Conservation (phyloP, 495 filamentous ascomycete genomes). For the Extremus antarcticus region DNA sequence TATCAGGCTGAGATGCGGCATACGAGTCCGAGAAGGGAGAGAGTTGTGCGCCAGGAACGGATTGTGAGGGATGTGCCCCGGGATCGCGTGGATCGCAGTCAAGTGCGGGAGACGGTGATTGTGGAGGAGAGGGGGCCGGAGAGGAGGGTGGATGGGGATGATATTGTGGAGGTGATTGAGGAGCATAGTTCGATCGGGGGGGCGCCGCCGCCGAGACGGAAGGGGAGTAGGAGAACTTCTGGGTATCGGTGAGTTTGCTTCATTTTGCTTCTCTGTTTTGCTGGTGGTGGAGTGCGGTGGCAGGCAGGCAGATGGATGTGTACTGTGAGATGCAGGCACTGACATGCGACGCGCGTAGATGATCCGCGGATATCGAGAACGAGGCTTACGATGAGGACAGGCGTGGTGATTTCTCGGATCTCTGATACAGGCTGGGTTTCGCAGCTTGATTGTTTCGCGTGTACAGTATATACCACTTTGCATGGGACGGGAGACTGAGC, state of each 20-base stretch:
- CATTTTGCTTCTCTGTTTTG: neutral
- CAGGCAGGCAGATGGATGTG: constrained; percentile 1
- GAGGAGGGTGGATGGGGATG: constrained; percentile 31
- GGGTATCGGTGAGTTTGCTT: constrained; percentile 27
- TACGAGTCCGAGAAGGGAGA: constrained; percentile 4
- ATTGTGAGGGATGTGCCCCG: constrained; percentile 25
- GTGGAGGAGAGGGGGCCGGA: constrained; percentile 18
- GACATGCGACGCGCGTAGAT: constrained; percentile 4
- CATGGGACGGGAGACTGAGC: neutral
- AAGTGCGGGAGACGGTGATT: constrained; percentile 18
- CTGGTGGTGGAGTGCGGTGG: neutral
- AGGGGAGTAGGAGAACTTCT: constrained; percentile 21
- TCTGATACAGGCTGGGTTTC: neutral
- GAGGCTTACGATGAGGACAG: constrained; percentile 15
- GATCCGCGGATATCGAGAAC: neutral
- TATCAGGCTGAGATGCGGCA: constrained; percentile 17
- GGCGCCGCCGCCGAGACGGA: constrained; percentile 20
- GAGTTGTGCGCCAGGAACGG: constrained; percentile 21
- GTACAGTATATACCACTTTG: constrained; percentile 1
- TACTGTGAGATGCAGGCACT: neutral
- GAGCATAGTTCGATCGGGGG: constrained; percentile 25
- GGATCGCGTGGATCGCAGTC: constrained; percentile 13
- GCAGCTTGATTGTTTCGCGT: neutral
- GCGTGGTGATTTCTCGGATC: constrained; percentile 16
- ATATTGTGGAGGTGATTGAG: constrained; percentile 35